Evolutionary conservation across 1,284 basidiomycete species (phyloP), one percentile per base, ranked within the genome.

Genomic region (Austroboletus olivaceoglutinosus): DNA sequence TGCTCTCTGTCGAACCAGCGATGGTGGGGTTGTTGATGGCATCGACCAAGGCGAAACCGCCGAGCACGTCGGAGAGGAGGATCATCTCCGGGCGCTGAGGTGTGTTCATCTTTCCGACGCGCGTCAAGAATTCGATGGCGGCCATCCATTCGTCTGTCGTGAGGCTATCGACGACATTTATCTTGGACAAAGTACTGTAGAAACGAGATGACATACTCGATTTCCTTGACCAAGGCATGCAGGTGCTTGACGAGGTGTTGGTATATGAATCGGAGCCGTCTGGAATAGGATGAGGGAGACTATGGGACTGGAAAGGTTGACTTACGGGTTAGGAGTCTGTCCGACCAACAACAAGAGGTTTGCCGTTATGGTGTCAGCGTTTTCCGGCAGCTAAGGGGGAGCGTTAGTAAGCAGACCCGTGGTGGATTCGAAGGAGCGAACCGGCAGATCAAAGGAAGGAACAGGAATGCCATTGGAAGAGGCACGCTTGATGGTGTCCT

Each of bases 131-230:
- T 53, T 86, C 68, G 59, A 93, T 84, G 0, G 86, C 76, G 18
- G 75, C 69, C 83, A 89, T 86, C 91, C 92, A 94, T 73, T 94
- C 91, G 9, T 92, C 85, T 0, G 85, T 86, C 10, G 89, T 89
- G 44, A 93, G 68, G 51, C 82, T 81, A 39, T 40, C 48, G 15
- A 47, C 12, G 39, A 7, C 30, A 16, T 62, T 18, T 22, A 23
- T 18, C 23, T 9, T 33, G 11, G 27, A 19, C 1, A 5, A 2
- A 25, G 8, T 21, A 19, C 29, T 19, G 16, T 21, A 30, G 12
- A 18, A 37, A 16, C 3, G 36, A 43, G 19, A 43, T 22, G 2
- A 59, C 71, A 45, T 22, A 78, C 80, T 72, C 73, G 1, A 85
- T 86, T 67, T 93, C 90, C 44, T 76, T 77, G 18, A 87, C 73